Evolutionary conservation across 441 rosid species (phyloP), one percentile per base, ranked within the genome.

Genomic region (Adansonia rubrostipa): DNA sequence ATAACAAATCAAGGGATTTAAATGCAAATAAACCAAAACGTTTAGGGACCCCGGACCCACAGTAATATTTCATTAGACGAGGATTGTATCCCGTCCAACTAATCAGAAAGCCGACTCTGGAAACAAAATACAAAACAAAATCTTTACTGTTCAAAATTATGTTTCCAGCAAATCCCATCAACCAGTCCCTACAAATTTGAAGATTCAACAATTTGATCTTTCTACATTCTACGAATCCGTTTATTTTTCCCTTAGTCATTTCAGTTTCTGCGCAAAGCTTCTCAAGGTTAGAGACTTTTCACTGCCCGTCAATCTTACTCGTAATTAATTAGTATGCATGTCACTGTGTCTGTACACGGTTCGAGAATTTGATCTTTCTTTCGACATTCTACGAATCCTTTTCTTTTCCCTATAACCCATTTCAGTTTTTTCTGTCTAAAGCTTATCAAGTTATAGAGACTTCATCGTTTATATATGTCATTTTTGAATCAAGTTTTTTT

Each of bases 231-330:
- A 48, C 53, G 42, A n/a, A 40, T 62, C 14, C 79, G 45, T 75
- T 75, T 51, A 7, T 75, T n/a, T 53, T 50, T 1, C 42, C 36
- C 7, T 19, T 10, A 56, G 53, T 42, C 62, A 64, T 45, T 79
- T 48, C 79, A 68, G 64, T 74, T 80, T 75, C 71, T 9, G 64
- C 19, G 1, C 71, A 36, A 19, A 42, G 71, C 61, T 20, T 58
- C 5, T 61, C 76, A 69, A 3, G 82, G 82, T 80, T 19, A 61
- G 76, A 36, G 36, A 42, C 4, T 36, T 60, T 74, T 50, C 14
- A 20, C n/a, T 36, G 6, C 6, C 3, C 56, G 0, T 10, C 57
- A 6, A n/a, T 9, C 33, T 67, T 42, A 24, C 20, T 36, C 40
- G 40, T 36, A 36, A 36, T 36, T 36, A 36, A 36, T 36, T 36